Evolutionary conservation across 345 rosid genomes (phyloP), one percentile per base, ranked within the genome.

Genomic region (Syzygium jambos): DNA sequence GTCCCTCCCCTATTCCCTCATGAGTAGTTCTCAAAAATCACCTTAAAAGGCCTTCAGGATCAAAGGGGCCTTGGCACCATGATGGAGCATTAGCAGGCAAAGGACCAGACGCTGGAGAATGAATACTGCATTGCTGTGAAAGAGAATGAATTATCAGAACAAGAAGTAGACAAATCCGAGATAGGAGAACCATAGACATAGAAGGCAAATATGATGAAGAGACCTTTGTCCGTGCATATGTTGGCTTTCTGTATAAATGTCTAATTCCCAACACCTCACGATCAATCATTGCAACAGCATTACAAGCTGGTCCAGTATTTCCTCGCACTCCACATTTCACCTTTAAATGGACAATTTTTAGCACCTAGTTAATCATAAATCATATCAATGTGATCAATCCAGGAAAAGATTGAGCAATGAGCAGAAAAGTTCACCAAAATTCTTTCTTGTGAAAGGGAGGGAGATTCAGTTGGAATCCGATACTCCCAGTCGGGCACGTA

Each of bases 51-150:
- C 98, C 99, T 94, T 97, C 99, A 0, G 99, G 98, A 88, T 97
- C 98, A 87, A 96, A 97, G 51, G 99, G 99, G 87, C 98, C 98
- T 90, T 94, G 96, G 91, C 98, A 97, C 99, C 99, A 97, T 86
- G 97, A 89, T 86, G 99, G 98, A 85, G 99, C 98, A 78, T 92
- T 91, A 41, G 90, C 90, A 85, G 98, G 99, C 84, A 93, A 86
- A 5, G 98, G 95, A 51, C 99, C 98, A 85, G 92, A 88, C 52
- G 89, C 91, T 84, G 99, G 99, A 78, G 93, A 95, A 85, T 94
- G 91, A 68, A 92, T 90, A 90, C 99, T 96, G 93, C 99, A 96
- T 91, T 91, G 91, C 99, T 95, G 90, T 63, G 52, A 84, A 85
- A 87, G 86, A 84, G 4, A 68, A 34, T 23, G 68, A n/a, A 77